A percentile compares a stretch with the other conserved stretches of the same genome.
Evolutionary conservation across 139 green algal genomes (phyloP).

Genomic region (Chlamydomonas applanata): DNA sequence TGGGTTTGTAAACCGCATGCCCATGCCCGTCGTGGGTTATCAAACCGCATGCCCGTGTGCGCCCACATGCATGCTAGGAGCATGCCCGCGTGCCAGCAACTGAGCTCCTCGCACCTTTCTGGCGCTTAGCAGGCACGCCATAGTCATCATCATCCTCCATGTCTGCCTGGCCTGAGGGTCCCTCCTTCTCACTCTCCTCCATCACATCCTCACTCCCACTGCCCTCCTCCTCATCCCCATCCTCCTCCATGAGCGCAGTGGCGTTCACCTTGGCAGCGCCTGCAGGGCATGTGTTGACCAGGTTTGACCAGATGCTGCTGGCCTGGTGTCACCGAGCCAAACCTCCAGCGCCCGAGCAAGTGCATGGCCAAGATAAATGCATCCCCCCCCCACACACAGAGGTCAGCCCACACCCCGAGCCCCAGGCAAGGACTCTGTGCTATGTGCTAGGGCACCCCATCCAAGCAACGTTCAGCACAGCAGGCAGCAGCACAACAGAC

Average conservation of each 20-base stretch:
- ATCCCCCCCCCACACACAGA: not conserved
- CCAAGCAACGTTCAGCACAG: too few relatives aligned
- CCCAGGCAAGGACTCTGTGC: too few relatives aligned
- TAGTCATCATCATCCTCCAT: constrained; percentile 22
- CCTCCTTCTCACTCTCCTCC: not conserved
- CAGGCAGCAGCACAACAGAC: too few relatives aligned
- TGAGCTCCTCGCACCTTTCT: not conserved
- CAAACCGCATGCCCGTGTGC: too few relatives aligned
- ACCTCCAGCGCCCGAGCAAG: not conserved
- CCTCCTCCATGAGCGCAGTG: constrained; percentile 15
- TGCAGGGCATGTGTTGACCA: constrained; percentile 5
- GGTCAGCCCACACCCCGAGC: constrained; percentile 40
- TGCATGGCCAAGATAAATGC: not conserved
- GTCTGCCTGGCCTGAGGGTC: not conserved
- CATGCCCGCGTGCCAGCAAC: too few relatives aligned
- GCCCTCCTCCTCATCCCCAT: constrained; percentile 30
- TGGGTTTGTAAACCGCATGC: too few relatives aligned
- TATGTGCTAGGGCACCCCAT: too few relatives aligned
- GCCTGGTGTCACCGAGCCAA: not conserved
- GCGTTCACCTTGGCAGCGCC: constrained; percentile 14
- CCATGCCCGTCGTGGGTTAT: too few relatives aligned
- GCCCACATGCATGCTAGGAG: too few relatives aligned
- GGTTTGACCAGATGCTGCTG: not conserved
- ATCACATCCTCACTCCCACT: not conserved
- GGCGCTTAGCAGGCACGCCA: not conserved